phyloP scores from a whole-genome alignment of 805 yeast genomes.

The Candida sithepensis region DNA sequence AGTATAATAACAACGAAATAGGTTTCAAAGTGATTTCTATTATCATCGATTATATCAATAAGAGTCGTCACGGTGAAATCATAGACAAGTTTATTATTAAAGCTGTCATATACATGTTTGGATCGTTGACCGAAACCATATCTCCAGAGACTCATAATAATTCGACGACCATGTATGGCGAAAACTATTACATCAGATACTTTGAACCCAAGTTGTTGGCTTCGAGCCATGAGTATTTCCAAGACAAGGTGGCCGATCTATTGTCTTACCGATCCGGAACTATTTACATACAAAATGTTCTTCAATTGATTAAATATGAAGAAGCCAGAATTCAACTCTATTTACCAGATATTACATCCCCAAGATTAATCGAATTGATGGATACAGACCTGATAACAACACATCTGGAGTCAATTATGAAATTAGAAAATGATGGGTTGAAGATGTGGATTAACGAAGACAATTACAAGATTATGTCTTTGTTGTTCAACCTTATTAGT shows the following conservation, averaged over 20 bases:
- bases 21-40: slow-evolving; percentile 48
- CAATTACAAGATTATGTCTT: slow-evolving; percentile 38
- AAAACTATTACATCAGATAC: slow-evolving; percentile 55
- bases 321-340: slow-evolving; percentile 50
- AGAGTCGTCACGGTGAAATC: slow-evolving; percentile 51
- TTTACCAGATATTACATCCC: slow-evolving; percentile 50
- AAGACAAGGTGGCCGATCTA: slow-evolving; percentile 41
- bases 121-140: slow-evolving; percentile 46
- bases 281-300: slow-evolving; percentile 48
- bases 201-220: slow-evolving; percentile 66
- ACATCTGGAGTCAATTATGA: slow-evolving; percentile 53
- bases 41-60: slow-evolving; percentile 52
- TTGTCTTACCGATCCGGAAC: slow-evolving; percentile 46
- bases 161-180: slow-evolving; percentile 36
- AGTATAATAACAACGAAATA: slow-evolving; percentile 43
- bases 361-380: slow-evolving; percentile 53
- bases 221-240: slow-evolving; percentile 55
- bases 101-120: slow-evolving; percentile 66
- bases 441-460: slow-evolving; percentile 51
- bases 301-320: slow-evolving; percentile 59
- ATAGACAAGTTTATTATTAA: slow-evolving; percentile 58
- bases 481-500: slow-evolving; percentile 46
- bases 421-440: slow-evolving; percentile 52
- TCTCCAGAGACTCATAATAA: slow-evolving; percentile 8
- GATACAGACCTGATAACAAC: slow-evolving; percentile 56